Base-by-base conservation (phyloP, 768 basidiomycete species). In the Boletus coccyginus region DNA sequence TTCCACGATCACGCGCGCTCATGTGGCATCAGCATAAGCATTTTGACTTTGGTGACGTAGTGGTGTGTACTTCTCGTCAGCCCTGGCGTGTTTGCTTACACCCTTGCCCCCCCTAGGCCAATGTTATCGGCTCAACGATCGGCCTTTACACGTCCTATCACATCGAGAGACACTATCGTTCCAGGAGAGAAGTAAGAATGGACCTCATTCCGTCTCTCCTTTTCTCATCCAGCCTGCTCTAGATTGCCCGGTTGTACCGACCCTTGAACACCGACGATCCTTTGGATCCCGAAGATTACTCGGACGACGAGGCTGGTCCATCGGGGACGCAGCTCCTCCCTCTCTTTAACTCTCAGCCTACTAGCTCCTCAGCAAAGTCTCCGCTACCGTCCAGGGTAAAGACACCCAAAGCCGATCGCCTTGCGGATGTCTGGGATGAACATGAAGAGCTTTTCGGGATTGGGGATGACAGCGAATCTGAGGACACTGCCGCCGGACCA, bases 231-330 rank as follows among this genome's bases (percentile, higher is more conserved):
- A 27, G 47, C 11, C 16, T 50, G 21, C 12, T 46, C 24, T 60
- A 91, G 88, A 93, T 93, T 57, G 78, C 84, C 19, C 84, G 89
- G 6, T 75, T 94, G 5, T 94, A 94, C 70, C 84, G 81, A 41
- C 91, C 91, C 0, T 74, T 94, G 35, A 73, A 81, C 52, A 78
- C 77, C 2, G 82, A 80, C 59, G 58, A 73, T 64, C 51, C 72
- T 33, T 80, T 81, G 40, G 86, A 89, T 40, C 74, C 76, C 3
- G 82, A 82, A 39, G 81, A 86, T 21, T 55, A 46, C 39, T 62
- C 60, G 50, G 70, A 72, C 19, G 80, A 81, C 24, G 81, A 79
- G 17, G 77, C 80, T 12, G 47, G 75, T 69, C 16, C 70, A 64
- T 57, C 69, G 12, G 78, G 75, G 12, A 80, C 81, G 1, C 87